A percentile compares a stretch with the other conserved stretches of the same genome.
These are phyloP conservation scores for Favolaschia claudopus DNA, from an alignment of 768 basidiomycete genomes.

Conservation along the genomic window DNA sequence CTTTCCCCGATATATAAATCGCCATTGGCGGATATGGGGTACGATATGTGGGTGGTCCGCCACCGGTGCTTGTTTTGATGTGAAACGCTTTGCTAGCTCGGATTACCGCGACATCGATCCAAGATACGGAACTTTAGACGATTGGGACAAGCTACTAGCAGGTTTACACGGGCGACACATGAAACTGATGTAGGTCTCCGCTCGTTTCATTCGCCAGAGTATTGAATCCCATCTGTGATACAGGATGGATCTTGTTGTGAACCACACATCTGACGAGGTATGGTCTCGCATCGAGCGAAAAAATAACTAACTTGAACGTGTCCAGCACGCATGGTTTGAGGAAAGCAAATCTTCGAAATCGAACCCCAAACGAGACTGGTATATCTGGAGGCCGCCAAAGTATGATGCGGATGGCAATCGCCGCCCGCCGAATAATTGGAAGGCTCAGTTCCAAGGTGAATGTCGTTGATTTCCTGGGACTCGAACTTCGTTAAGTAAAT, in stretches of 20 bases:
- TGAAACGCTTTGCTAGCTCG: constrained; percentile 47
- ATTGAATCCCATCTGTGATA: neutral
- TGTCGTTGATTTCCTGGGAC: neutral
- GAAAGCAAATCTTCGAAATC: constrained; percentile 59
- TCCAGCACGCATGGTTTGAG: constrained; percentile 79
- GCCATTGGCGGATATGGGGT: constrained; percentile 77
- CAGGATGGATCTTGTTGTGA: constrained; percentile 82
- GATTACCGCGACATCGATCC: constrained; percentile 72
- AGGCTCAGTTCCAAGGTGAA: constrained; percentile 67
- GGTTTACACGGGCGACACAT: constrained; percentile 68
- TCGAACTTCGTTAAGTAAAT: neutral
- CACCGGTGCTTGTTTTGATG: too few relatives aligned
- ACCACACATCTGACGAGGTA: constrained; percentile 76
- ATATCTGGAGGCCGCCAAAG: constrained; percentile 73
- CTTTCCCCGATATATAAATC: constrained; percentile 75
- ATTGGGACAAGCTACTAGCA: constrained; percentile 63
- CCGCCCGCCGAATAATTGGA: constrained; percentile 79
- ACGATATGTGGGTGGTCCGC: constrained; percentile 58
- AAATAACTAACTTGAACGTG: too few relatives aligned
- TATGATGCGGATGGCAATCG: constrained; percentile 59
- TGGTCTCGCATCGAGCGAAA: too few relatives aligned
- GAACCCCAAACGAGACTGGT: constrained; percentile 76
- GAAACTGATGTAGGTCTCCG: constrained; percentile 65
- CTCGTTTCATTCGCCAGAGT: neutral
- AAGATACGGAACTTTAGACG: constrained; percentile 67